Evolutionary conservation across 352 stramenopile genomes (phyloP).

Genomic region (Phytophthora rubi): DNA sequence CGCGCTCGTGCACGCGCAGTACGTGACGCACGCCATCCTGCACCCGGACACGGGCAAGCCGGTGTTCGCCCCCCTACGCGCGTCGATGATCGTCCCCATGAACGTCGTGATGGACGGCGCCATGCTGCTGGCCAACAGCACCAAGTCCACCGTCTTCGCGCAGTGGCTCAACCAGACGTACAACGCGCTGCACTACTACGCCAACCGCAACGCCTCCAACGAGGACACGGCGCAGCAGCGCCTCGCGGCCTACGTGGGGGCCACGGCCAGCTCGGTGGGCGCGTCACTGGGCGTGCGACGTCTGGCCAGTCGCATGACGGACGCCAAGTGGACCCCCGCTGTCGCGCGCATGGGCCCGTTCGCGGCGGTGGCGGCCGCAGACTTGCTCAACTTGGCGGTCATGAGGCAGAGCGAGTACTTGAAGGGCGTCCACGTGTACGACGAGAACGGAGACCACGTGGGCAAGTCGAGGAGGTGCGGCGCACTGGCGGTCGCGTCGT

Average conservation of each 20-base stretch:
- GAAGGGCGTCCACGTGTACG: constrained; percentile 82
- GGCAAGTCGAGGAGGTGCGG: constrained; percentile 81
- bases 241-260: constrained; percentile 68
- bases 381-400: constrained; percentile 85
- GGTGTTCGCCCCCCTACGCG: constrained; percentile 73
- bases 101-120: constrained; percentile 83
- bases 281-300: constrained; percentile 76
- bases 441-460: constrained; percentile 79
- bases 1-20: constrained; percentile 55
- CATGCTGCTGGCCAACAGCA: constrained; percentile 82
- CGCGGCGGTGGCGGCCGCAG: constrained; percentile 78
- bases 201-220: constrained; percentile 88
- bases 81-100: constrained; percentile 90
- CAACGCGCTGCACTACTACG: constrained; percentile 92
- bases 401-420: constrained; percentile 89
- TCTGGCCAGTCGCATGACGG: constrained; percentile 55
- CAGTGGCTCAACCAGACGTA: constrained; percentile 92
- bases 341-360: constrained; percentile 80
- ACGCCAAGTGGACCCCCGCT: constrained; percentile 51
- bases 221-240: constrained; percentile 80
- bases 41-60: constrained; percentile 75
- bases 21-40: constrained; percentile 77
- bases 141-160: constrained; percentile 69
- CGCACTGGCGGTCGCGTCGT: constrained; percentile 76
- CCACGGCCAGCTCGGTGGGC: constrained; percentile 77